These are phyloP conservation scores for Massariosphaeria phaeospora DNA, from an alignment of 495 filamentous ascomycete genomes.

Conservation along the genomic window DNA sequence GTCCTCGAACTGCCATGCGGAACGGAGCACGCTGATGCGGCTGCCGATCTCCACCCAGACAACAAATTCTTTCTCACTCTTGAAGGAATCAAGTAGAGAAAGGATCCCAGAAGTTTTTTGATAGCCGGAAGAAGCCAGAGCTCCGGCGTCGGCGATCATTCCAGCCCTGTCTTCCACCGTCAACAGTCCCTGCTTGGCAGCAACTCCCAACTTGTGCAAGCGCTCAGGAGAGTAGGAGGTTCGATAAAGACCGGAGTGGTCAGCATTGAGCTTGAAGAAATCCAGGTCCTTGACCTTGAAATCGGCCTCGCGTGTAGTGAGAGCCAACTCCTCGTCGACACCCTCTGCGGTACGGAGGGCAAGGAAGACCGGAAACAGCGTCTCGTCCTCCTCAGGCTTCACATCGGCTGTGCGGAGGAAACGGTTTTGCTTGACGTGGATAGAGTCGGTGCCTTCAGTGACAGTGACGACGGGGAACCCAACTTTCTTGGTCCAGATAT, in stretches of 20 bases:
- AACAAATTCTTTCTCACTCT: slow-evolving; percentile 77
- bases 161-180: slow-evolving; percentile 91
- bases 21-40: slow-evolving; percentile 67
- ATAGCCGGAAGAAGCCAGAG: slow-evolving; percentile 83
- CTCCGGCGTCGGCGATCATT: slow-evolving; percentile 92
- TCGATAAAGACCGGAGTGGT: slow-evolving; percentile 70
- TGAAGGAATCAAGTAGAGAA: slow-evolving; percentile 77
- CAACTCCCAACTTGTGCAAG: slow-evolving; percentile 67
- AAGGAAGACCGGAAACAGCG: slow-evolving; percentile 68
- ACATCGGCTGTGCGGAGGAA: slow-evolving; percentile 71
- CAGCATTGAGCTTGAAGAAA: slow-evolving; percentile 76
- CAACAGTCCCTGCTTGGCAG: slow-evolving; percentile 78
- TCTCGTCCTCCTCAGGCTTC: slow-evolving; percentile 76
- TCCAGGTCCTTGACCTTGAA: slow-evolving; percentile 61
- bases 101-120: slow-evolving; percentile 88
- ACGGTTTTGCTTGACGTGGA: slow-evolving; percentile 68
- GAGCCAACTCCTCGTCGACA: slow-evolving; percentile 56
- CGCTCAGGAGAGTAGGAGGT: slow-evolving; percentile 65
- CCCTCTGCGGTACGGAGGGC: slow-evolving; percentile 64
- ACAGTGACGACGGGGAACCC: slow-evolving; percentile 70
- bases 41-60: slow-evolving; percentile 90
- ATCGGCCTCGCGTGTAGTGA: slow-evolving; percentile 67
- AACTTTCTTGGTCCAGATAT: slow-evolving; percentile 74
- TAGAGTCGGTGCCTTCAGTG: slow-evolving; percentile 55
- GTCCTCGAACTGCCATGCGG: slow-evolving; percentile 87